Conservation (phyloP, 75 land plant genomes). For the Sequoiadendron giganteum region DNA sequence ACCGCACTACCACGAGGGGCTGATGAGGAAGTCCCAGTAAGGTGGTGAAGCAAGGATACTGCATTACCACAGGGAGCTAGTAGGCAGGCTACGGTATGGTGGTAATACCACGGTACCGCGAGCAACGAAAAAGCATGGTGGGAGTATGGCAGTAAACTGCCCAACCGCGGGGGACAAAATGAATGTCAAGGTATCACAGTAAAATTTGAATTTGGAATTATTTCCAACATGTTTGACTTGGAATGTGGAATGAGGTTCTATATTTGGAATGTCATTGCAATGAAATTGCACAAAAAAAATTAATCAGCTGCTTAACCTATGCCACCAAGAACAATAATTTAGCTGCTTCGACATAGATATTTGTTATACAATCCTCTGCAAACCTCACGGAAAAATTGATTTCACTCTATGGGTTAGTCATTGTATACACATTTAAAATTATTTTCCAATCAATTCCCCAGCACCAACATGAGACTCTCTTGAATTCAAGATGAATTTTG, state of each 20-base stretch:
- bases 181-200: too few relatives aligned
- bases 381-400: not conserved
- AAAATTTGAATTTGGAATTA: too few relatives aligned
- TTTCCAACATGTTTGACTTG: too few relatives aligned
- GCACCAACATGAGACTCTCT: not conserved
- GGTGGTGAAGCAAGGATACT: too few relatives aligned
- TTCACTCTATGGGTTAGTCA: not conserved
- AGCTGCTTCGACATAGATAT: not conserved
- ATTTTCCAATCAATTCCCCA: not conserved
- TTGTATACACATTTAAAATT: not conserved
- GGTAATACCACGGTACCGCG: too few relatives aligned
- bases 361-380: not conserved
- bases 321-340: not conserved
- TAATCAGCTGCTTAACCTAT: not conserved
- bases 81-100: too few relatives aligned
- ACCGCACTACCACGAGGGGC: too few relatives aligned
- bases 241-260: not conserved
- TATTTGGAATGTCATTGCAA: not conserved
- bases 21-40: too few relatives aligned
- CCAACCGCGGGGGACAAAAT: too few relatives aligned
- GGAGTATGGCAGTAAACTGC: too few relatives aligned
- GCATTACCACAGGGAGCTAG: too few relatives aligned
- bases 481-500: not conserved
- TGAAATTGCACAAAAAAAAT: not conserved
- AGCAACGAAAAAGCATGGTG: too few relatives aligned